A percentile compares a stretch with the other conserved stretches of the same genome.
Evolutionary conservation across 1,284 basidiomycete species (phyloP).

Genomic region (Coniophora puteana): DNA sequence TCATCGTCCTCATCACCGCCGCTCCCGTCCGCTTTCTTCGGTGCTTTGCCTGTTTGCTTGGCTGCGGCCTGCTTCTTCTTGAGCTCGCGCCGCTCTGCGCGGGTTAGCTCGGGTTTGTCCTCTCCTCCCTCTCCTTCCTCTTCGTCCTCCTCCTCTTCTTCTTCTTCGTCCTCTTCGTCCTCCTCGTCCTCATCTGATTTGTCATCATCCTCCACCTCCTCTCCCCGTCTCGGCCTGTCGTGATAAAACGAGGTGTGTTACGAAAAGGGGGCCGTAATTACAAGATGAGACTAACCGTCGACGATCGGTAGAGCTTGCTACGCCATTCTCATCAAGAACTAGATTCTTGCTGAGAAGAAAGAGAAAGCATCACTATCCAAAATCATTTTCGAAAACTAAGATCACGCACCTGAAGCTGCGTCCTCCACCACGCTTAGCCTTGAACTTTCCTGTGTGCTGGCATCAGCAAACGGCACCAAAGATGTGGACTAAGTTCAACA

Average conservation of each 20-base stretch:
- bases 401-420: conserved; percentile 65
- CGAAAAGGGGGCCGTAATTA: conserved; percentile 1
- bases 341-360: conserved; percentile 49
- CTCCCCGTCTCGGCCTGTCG: not conserved
- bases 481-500: not conserved
- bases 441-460: conserved; percentile 63
- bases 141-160: conserved; percentile 35
- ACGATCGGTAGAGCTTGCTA: conserved; percentile 49
- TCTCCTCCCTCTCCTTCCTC: conserved; percentile 34
- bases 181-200: conserved; percentile 35
- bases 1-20: conserved; percentile 51
- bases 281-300: conserved; percentile 33
- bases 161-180: conserved; percentile 28
- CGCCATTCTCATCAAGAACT: conserved; percentile 56
- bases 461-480: not conserved
- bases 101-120: conserved; percentile 46
- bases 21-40: conserved; percentile 35
- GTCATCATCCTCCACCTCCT: not conserved
- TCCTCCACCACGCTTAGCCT: conserved; percentile 84
- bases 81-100: conserved; percentile 64
- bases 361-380: conserved; percentile 2
- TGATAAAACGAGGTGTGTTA: no score
- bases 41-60: conserved; percentile 38
- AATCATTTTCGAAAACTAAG: conserved; percentile 1
- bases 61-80: conserved; percentile 66